Evolutionary conservation across 2,329 filamentous ascomycete species (phyloP).

Genomic region (Aspergillus clavatus): DNA sequence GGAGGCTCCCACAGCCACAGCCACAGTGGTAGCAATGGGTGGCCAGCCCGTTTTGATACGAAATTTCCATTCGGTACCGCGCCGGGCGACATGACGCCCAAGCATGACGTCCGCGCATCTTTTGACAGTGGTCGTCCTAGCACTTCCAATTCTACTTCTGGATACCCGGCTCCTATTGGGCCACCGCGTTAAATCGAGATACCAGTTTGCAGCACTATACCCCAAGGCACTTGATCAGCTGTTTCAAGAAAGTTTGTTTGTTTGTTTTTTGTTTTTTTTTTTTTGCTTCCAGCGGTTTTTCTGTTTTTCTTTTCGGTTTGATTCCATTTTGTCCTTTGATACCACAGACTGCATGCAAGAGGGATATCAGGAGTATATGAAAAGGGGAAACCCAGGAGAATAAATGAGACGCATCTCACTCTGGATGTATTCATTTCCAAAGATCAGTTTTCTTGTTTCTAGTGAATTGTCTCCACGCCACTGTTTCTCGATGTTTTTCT

Average conservation of each 20-base stretch:
- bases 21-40: slow-evolving; percentile 57
- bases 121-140: slow-evolving; percentile 88
- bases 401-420: background rate
- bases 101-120: slow-evolving; percentile 76
- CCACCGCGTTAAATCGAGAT: slow-evolving; percentile 72
- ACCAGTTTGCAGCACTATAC: slow-evolving; percentile 45
- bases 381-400: slow-evolving; percentile 5
- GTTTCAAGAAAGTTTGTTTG: slow-evolving; percentile 15
- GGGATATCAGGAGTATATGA: slow-evolving; percentile 3
- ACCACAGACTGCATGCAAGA: slow-evolving; percentile 24
- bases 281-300: slow-evolving; percentile 27
- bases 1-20: slow-evolving; percentile 57
- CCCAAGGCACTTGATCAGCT: slow-evolving; percentile 30
- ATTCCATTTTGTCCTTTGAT: slow-evolving; percentile 28
- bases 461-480: background rate
- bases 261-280: slow-evolving; percentile 21
- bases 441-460: background rate
- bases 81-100: slow-evolving; percentile 76
- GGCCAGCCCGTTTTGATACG: slow-evolving; percentile 53
- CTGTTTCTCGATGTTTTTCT: too few species aligned
- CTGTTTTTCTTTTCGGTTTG: slow-evolving; percentile 44
- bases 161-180: slow-evolving; percentile 90
- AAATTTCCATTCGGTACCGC: slow-evolving; percentile 60
- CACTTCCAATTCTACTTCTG: slow-evolving; percentile 94
- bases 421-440: background rate